These are phyloP conservation scores for Bidens hawaiensis DNA, from an alignment of 140 eudicot species.

Conservation along the genomic window DNA sequence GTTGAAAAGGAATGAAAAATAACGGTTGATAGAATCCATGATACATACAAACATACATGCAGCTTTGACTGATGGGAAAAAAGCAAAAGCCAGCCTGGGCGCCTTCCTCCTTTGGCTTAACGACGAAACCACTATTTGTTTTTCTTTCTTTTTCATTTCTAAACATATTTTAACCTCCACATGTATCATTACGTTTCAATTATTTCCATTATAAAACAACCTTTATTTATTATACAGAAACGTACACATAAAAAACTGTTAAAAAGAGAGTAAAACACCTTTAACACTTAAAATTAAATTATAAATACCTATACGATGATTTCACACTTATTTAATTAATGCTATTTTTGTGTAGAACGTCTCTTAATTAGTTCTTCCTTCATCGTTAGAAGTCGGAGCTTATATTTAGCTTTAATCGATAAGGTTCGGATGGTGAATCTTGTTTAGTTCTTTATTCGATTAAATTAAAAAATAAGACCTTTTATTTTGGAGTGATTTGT, in stretches of 20 bases:
- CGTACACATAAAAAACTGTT: neutral
- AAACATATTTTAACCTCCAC: neutral
- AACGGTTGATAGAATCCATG: conserved; percentile 22
- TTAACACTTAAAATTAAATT: neutral
- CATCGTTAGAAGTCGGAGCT: neutral
- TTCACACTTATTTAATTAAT: too few relatives aligned
- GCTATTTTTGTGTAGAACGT: neutral
- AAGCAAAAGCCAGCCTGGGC: conserved; percentile 27
- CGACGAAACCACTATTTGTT: conserved; percentile 7
- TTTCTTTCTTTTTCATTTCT: neutral
- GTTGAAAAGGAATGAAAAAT: conserved; percentile 8
- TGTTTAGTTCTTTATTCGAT: too few relatives aligned
- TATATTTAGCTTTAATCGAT: too few relatives aligned
- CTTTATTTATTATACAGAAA: neutral
- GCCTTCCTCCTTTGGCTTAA: conserved; percentile 23
- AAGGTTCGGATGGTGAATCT: neutral
- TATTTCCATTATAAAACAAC: neutral
- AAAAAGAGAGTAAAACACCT: neutral
- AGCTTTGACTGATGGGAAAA: conserved; percentile 21
- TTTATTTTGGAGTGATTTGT: neutral
- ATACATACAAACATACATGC: neutral
- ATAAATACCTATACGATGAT: too few relatives aligned
- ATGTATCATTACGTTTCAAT: conserved; percentile 1
- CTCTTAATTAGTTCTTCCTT: neutral
- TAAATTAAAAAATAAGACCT: neutral